A percentile compares a stretch with the other conserved stretches of the same genome.
Conservation (phyloP, 2,329 filamentous ascomycete genomes). For the Aureobasidium sp. region DNA sequence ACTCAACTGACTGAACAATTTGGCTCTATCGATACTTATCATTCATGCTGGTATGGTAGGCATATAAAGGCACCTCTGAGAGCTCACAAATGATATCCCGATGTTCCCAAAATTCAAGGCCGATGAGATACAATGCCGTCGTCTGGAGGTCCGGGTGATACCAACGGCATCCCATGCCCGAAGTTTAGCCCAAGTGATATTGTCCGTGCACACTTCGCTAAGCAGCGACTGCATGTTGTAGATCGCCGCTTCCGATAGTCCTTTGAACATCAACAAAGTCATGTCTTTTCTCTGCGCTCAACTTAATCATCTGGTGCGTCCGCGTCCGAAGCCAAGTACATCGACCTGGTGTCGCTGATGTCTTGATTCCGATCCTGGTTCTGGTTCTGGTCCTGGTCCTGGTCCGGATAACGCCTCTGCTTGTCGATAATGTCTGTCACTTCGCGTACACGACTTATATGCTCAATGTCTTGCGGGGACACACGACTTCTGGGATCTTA, state of each 20-base stretch:
- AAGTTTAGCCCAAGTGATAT: background rate
- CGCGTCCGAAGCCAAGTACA: background rate
- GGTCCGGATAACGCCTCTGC: background rate
- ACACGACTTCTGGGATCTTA: background rate
- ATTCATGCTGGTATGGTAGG: background rate
- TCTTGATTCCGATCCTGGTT: background rate
- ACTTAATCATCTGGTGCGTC: background rate
- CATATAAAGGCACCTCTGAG: background rate
- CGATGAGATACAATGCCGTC: background rate
- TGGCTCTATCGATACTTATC: no score
- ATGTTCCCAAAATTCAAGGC: no score
- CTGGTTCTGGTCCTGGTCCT: background rate
- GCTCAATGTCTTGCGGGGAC: background rate
- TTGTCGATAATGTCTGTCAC: background rate
- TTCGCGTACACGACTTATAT: background rate
- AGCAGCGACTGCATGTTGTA: background rate
- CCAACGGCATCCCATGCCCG: background rate
- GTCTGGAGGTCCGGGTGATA: background rate
- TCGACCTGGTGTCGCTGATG: background rate
- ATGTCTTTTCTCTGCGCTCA: background rate
- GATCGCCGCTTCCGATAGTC: background rate
- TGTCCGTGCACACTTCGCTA: background rate
- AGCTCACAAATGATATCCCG: no score
- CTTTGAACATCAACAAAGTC: background rate
- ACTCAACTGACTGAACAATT: no score